Evolutionary conservation across 192 early-diverging fungal species (phyloP).

Genomic region (Gaertneriomyces sp.): DNA sequence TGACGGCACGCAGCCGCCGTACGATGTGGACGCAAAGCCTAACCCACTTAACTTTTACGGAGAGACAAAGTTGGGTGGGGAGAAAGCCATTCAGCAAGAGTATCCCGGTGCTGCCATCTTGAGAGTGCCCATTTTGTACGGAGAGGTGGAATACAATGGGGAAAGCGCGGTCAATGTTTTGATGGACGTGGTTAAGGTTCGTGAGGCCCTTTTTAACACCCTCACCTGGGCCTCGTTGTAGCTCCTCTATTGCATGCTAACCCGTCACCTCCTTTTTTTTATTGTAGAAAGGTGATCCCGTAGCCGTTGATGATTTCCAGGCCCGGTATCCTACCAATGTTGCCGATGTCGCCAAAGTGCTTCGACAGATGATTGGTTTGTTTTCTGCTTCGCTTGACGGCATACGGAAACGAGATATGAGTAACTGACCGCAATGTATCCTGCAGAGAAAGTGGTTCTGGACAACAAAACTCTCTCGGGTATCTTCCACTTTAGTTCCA

Average conservation of each 20-base stretch:
- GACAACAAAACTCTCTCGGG: conserved; percentile 42
- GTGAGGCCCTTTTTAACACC: neutral
- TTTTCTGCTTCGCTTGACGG: conserved; percentile 13
- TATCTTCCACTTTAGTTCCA: conserved; percentile 59
- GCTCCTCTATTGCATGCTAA: neutral
- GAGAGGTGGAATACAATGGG: conserved; percentile 54
- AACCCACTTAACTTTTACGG: conserved; percentile 85
- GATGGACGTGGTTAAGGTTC: conserved; percentile 60
- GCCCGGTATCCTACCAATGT: conserved; percentile 81
- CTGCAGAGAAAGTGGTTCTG: neutral
- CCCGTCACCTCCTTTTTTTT: conserved; percentile 8
- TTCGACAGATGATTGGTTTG: conserved; percentile 58
- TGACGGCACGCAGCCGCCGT: conserved; percentile 78
- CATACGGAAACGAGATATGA: conserved; percentile 26
- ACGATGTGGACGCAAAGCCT: conserved; percentile 60
- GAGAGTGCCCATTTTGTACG: conserved; percentile 77
- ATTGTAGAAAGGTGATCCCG: conserved; percentile 30
- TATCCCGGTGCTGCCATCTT: conserved; percentile 64
- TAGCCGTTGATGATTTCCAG: conserved; percentile 66
- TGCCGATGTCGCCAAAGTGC: conserved; percentile 65
- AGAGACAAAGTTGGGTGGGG: conserved; percentile 72
- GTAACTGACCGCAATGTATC: neutral
- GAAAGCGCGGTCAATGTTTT: conserved; percentile 79
- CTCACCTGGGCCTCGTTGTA: neutral
- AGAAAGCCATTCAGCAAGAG: conserved; percentile 53